Conservation (phyloP, 2,329 filamentous ascomycete genomes). For the Botrytis porri region DNA sequence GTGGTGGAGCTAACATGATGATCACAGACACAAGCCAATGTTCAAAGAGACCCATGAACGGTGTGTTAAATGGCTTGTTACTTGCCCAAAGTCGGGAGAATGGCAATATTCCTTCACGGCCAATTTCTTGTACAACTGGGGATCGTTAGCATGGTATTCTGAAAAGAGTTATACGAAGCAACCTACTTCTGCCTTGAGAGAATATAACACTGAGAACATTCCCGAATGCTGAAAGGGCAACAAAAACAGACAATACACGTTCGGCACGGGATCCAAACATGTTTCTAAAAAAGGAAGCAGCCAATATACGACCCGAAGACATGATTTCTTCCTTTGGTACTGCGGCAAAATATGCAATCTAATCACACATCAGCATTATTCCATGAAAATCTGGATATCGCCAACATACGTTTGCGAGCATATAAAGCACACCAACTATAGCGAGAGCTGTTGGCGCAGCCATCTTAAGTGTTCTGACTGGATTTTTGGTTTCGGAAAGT, state of each 20-base stretch:
- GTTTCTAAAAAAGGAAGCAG: constrained; percentile 55
- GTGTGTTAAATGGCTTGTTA: constrained; percentile 62
- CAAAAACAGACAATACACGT: constrained; percentile 60
- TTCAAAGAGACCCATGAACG: constrained; percentile 58
- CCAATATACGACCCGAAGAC: constrained; percentile 49
- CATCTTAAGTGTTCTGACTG: constrained; percentile 60
- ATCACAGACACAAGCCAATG: constrained; percentile 63
- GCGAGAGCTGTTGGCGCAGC: constrained; percentile 61
- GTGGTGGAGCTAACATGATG: constrained; percentile 64
- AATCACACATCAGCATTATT: not conserved
- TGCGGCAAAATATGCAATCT: constrained; percentile 61
- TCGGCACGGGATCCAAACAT: constrained; percentile 54
- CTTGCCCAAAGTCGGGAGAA: constrained; percentile 61
- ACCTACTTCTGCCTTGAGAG: constrained; percentile 55
- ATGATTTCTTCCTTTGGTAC: constrained; percentile 54
- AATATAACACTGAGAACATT: constrained; percentile 68
- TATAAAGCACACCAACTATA: constrained; percentile 59
- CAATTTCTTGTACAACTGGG: constrained; percentile 61
- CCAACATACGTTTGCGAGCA: constrained; percentile 57
- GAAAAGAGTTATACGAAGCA: not conserved
- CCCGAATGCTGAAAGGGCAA: constrained; percentile 64
- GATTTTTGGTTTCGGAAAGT: constrained; percentile 63
- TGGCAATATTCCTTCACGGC: constrained; percentile 63
- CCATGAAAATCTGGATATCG: not conserved
- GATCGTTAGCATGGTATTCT: not conserved